phyloP scores from a whole-genome alignment of 306 rosid genomes.

The Medicago lupulina region DNA sequence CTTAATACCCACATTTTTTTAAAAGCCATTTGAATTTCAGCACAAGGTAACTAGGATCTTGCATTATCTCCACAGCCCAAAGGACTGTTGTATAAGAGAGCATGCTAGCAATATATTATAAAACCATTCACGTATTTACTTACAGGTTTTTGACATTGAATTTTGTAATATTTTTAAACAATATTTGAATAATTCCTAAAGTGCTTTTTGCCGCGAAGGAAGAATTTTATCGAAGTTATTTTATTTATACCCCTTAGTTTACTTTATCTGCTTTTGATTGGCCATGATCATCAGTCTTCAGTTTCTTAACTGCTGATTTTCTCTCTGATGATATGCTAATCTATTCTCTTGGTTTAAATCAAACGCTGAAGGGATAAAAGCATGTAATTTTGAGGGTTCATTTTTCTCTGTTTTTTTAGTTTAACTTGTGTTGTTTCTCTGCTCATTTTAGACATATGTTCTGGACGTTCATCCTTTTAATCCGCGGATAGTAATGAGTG shows the following conservation, averaged over 20 bases:
- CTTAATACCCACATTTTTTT: background rate
- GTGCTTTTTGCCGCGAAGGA: background rate
- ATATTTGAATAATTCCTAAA: constrained; percentile 16
- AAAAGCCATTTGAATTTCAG: too few species aligned
- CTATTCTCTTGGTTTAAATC: constrained; percentile 20
- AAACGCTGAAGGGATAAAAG: background rate
- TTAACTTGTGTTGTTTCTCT: constrained; percentile 38
- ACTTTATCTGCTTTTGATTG: constrained; percentile 25
- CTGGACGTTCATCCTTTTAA: constrained; percentile 99
- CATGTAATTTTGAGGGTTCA: constrained; percentile 13
- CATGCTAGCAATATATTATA: background rate
- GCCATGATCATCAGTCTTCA: constrained; percentile 31
- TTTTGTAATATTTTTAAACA: constrained; percentile 13
- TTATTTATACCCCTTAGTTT: constrained; percentile 13
- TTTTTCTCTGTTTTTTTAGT: constrained; percentile 28
- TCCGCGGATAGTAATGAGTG: constrained; percentile 99
- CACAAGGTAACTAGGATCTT: too few species aligned
- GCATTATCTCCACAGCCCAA: background rate
- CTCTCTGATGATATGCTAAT: constrained; percentile 4
- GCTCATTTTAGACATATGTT: constrained; percentile 80
- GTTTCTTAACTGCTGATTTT: constrained; percentile 31
- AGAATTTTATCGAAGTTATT: constrained; percentile 20
- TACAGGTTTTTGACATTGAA: constrained; percentile 26
- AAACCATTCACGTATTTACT: background rate
- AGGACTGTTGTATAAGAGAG: background rate